These are phyloP conservation scores for Candida xiaguanensis DNA, from an alignment of 805 yeast genomes.

Conservation along the genomic window DNA sequence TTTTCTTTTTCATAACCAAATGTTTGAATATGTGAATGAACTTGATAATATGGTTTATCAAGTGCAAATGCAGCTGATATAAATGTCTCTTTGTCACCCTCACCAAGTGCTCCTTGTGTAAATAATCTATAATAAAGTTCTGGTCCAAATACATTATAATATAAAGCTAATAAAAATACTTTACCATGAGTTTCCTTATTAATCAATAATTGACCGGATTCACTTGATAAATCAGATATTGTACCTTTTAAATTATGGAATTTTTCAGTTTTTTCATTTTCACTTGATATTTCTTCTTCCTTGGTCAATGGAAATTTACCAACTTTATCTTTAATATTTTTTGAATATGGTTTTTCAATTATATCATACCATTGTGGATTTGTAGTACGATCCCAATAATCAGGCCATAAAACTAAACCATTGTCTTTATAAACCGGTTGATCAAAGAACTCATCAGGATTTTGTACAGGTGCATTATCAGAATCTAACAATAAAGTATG, in stretches of 20 bases:
- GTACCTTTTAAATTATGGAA: constrained; percentile 40
- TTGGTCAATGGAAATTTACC: constrained; percentile 28
- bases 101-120: constrained; percentile 70
- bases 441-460: constrained; percentile 43
- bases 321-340: constrained; percentile 21
- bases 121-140: constrained; percentile 60
- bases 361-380: constrained; percentile 56
- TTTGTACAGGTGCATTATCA: constrained; percentile 44
- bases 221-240: constrained; percentile 62
- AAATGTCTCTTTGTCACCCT: constrained; percentile 78
- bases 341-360: constrained; percentile 9
- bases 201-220: constrained; percentile 65
- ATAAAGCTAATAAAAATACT: constrained; percentile 54
- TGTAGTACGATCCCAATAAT: constrained; percentile 66
- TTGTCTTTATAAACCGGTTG: constrained; percentile 43
- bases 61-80: constrained; percentile 52
- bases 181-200: constrained; percentile 56
- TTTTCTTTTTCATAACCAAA: constrained; percentile 25
- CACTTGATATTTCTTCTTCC: constrained; percentile 30
- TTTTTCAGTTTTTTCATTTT: constrained; percentile 32
- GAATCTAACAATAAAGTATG: constrained; percentile 47
- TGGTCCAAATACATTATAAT: constrained; percentile 66
- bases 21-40: constrained; percentile 14
- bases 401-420: constrained; percentile 62
- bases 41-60: constrained; percentile 15